Evolutionary conservation across 1,284 basidiomycete species (phyloP), one percentile per base, ranked within the genome.

Genomic region (Takashimella tepidaria): DNA sequence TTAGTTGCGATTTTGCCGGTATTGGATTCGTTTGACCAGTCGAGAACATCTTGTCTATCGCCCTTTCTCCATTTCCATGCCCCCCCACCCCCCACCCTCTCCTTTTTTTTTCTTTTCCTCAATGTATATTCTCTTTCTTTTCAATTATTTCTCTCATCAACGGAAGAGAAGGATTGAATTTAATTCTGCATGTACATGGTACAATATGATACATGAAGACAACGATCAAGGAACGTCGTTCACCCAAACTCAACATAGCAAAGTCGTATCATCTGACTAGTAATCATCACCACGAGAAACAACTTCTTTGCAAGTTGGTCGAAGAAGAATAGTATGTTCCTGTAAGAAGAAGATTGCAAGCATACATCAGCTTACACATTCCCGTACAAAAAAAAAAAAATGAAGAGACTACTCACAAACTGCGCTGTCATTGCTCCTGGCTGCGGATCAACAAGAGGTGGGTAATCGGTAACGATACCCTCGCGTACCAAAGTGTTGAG

Each of bases 251-350:
- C n/a, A n/a, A n/a, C n/a, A n/a, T n/a, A n/a, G n/a, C n/a, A n/a
- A n/a, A n/a, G n/a, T 37, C 31, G 8, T 37, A 37, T 37, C 31
- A 37, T 37, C 46, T 11, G 3, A 21, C 55, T 61, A 92, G 73
- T 95, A 98, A 75, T 98, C 93, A 58, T 90, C 88, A 26, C 95
- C 95, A 61, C 92, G 82, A 66, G 89, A 92, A 40, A 98, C 91
- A 5, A 98, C 85, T 76, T 98, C 96, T 71, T 96, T 97, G 66
- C 86, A 86, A 2, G 91, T 96, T 40, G 93, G 89, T 51, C 90
- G 82, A 37, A 97, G 79, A 31, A 97, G 74, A 60, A 97, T 92
- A 16, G 92, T 96, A 75, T 98, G 92, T 71, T 98, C 92, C 85
- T 88, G 66, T 45, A 26, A 22, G 19, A 1, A 2, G 22, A 49